Evolutionary conservation across 148 eudicot species (phyloP), one percentile per base, ranked within the genome.

Genomic region (Vaccinium macrocarpon): DNA sequence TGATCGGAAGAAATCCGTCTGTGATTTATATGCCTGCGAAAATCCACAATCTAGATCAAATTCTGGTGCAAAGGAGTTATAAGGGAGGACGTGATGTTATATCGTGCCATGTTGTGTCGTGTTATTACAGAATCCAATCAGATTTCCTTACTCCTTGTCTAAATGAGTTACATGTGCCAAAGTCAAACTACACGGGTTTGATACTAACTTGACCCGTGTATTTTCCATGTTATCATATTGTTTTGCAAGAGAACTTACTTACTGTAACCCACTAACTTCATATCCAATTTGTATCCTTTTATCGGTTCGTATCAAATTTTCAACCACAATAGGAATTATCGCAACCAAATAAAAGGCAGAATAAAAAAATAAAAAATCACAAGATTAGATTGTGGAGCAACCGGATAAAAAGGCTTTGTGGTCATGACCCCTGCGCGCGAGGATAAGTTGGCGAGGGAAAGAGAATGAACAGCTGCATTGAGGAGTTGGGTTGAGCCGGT

Each of bases 401-500:
- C 91, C 85, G 81, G 77, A 64, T 88, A 91, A 62, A 21, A 91
- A 23, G 93, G 93, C 78, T 35, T 1, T 13, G 91, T 78, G 2
- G 87, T 87, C 2, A 88, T 87, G 6, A 91, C 90, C 8, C 42
- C 49, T 0, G 89, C 83, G 2, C 90, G 81, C 0, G 29, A 27
- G 18, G 88, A 78, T 18, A 87, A 80, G 18, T 7, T 27, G 25
- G 74, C 23, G n/a, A 81, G 7, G 59, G 93, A 86, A 19, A 90
- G 88, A 49, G 89, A 83, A 70, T 88, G 85, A 19, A 91, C 91
- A 23, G 93, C 93, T 42, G 90, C 91, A 78, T 86, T 88, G 19
- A 89, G 48, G 32, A 91, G 90, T 53, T 87, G 89, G 25, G 91
- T 84, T 13, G 91, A 89, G 29, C 93, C 93, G 0, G 85, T 62